Conservation (phyloP, 2,329 filamentous ascomycete genomes). For the Scedosporium boydii region DNA sequence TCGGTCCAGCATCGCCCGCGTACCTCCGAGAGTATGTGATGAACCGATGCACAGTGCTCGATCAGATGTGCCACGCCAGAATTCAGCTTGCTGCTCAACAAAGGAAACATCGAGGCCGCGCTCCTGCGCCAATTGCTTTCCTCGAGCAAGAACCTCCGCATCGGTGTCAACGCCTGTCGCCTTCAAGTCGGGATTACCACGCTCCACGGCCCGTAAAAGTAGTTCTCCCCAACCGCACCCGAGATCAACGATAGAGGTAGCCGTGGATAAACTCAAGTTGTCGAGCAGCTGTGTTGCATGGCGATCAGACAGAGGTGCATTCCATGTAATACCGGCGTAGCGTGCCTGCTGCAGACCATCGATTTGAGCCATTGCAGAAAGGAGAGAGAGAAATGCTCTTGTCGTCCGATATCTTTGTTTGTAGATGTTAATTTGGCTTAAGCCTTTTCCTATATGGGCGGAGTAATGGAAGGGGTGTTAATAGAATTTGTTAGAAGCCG, state of each 20-base stretch:
- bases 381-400: too few species aligned
- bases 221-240: conserved; percentile 13
- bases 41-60: conserved; percentile 12
- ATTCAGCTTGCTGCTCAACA: neutral
- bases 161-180: conserved; percentile 10
- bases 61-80: neutral
- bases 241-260: conserved; percentile 8
- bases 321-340: neutral
- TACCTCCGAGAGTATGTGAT: conserved; percentile 10
- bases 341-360: neutral
- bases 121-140: neutral
- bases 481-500: too few species aligned
- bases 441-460: too few species aligned
- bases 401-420: too few species aligned
- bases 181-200: neutral
- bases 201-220: conserved; percentile 6
- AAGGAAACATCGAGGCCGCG: neutral
- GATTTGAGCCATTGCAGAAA: conserved; percentile 17
- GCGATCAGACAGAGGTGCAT: neutral
- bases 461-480: too few species aligned
- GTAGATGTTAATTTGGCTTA: too few species aligned
- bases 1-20: conserved; percentile 6
- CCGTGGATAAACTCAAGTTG: neutral
- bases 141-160: conserved; percentile 4
- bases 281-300: neutral